Evolutionary conservation across 2,329 filamentous ascomycete species (phyloP).

Genomic region (Penicillium sp.): DNA sequence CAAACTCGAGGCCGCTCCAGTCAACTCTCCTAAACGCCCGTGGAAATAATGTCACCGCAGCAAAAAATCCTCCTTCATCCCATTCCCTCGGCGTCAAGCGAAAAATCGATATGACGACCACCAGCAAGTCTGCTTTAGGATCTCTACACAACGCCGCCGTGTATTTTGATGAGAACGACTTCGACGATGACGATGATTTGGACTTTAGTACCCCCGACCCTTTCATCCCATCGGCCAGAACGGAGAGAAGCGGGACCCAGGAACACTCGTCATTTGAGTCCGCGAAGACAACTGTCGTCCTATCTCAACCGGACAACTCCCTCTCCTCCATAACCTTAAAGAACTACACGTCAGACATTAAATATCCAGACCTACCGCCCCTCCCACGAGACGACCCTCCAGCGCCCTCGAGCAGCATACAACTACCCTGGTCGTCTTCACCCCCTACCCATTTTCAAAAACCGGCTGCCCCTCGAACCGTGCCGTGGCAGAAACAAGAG

Average conservation of each 20-base stretch:
- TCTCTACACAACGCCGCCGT: conserved; percentile 56
- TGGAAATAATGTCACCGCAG: conserved; percentile 20
- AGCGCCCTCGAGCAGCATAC: conserved; percentile 57
- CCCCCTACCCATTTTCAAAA: conserved; percentile 51
- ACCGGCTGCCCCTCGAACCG: conserved; percentile 64
- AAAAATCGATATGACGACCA: conserved; percentile 42
- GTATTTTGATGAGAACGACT: conserved; percentile 79
- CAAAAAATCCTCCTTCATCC: conserved; percentile 26
- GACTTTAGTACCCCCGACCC: conserved; percentile 52
- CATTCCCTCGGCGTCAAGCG: conserved; percentile 42
- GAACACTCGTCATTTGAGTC: conserved; percentile 9
- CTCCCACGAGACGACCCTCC: conserved; percentile 34
- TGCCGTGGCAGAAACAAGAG: conserved; percentile 61
- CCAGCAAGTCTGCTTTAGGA: conserved; percentile 40
- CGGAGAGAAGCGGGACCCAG: conserved; percentile 16
- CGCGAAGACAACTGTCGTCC: conserved; percentile 11
- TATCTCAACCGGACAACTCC: conserved; percentile 2
- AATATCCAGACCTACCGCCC: conserved; percentile 44
- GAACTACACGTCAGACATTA: conserved; percentile 31
- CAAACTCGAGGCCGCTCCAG: conserved; percentile 39
- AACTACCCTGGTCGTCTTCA: conserved; percentile 73
- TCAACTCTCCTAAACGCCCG: conserved; percentile 36
- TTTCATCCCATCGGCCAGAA: conserved; percentile 28
- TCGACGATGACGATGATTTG: conserved; percentile 80
- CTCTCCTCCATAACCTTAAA: conserved; percentile 17